These are phyloP conservation scores for Petrea volubilis DNA, from an alignment of 257 asterid genomes.

Conservation along the genomic window DNA sequence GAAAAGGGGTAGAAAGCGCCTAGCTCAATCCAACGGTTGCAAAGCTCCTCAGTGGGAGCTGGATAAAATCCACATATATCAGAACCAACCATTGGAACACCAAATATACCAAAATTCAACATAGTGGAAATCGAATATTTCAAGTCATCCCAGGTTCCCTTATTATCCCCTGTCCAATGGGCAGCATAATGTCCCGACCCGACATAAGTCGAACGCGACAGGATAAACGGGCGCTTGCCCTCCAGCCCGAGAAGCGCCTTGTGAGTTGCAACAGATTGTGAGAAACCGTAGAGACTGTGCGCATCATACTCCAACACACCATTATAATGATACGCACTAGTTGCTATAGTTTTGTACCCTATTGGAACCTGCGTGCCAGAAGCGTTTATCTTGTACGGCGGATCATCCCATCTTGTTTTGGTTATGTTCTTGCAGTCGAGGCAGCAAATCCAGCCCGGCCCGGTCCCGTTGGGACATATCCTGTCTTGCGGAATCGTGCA, in stretches of 20 bases:
- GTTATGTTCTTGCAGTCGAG: constrained; percentile 82
- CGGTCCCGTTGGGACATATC: constrained; percentile 66
- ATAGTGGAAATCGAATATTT: constrained; percentile 69
- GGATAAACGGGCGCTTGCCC: constrained; percentile 78
- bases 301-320: constrained; percentile 82
- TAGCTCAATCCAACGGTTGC: constrained; percentile 84
- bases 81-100: constrained; percentile 92
- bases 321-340: constrained; percentile 70
- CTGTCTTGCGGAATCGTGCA: constrained; percentile 59
- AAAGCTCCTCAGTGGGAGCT: constrained; percentile 79
- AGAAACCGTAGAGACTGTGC: constrained; percentile 74
- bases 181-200: constrained; percentile 82
- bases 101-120: constrained; percentile 76
- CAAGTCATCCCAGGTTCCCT: constrained; percentile 80
- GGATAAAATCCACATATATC: constrained; percentile 92
- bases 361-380: constrained; percentile 62
- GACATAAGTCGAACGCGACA: constrained; percentile 69
- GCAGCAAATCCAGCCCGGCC: constrained; percentile 85
- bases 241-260: constrained; percentile 55
- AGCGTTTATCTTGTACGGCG: constrained; percentile 84
- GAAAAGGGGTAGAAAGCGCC: constrained; percentile 93
- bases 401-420: constrained; percentile 77
- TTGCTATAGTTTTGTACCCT: constrained; percentile 81
- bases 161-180: constrained; percentile 90
- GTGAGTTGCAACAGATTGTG: constrained; percentile 72